A percentile compares a stretch with the other conserved stretches of the same genome.
These are phyloP conservation scores for Tremellales sp. DNA, from an alignment of 1,284 basidiomycete species.

Conservation along the genomic window DNA sequence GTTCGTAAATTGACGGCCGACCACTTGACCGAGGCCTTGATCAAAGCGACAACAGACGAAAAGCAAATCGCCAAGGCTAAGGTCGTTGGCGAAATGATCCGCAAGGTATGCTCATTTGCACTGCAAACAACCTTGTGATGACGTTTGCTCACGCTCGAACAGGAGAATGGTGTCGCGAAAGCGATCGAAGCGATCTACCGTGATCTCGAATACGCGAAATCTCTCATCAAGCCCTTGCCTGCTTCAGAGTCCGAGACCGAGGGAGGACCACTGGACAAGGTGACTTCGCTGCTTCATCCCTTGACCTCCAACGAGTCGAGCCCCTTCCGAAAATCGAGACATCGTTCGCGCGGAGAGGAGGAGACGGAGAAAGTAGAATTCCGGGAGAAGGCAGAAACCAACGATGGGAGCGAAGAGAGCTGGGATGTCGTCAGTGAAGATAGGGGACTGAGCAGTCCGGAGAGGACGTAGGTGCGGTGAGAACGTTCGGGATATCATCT, in stretches of 20 bases:
- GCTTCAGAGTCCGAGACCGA: conserved; percentile 1
- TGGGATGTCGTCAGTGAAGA: conserved; percentile 13
- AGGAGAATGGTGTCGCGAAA: conserved; percentile 84
- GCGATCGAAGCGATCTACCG: conserved; percentile 90
- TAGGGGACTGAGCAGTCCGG: neutral
- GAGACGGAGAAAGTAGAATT: neutral
- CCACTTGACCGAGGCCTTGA: conserved; percentile 69
- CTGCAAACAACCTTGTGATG: neutral
- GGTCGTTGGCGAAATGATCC: conserved; percentile 75
- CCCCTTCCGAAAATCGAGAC: conserved; percentile 7
- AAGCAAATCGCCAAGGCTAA: conserved; percentile 83
- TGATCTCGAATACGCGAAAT: conserved; percentile 81
- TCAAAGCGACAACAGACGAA: conserved; percentile 74
- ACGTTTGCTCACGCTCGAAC: conserved; percentile 5
- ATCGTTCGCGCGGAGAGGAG: neutral
- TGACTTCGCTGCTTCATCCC: conserved; percentile 18
- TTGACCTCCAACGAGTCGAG: conserved; percentile 8
- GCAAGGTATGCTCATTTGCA: conserved; percentile 55
- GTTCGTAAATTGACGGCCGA: conserved; percentile 81
- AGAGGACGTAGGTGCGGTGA: no score
- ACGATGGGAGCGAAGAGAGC: conserved; percentile 12
- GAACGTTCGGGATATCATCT: no score
- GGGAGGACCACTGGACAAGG: conserved; percentile 16
- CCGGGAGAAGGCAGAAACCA: neutral
- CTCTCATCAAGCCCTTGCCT: conserved; percentile 62